Conservation (phyloP, 805 yeast genomes). For the Starmerella vitae region DNA sequence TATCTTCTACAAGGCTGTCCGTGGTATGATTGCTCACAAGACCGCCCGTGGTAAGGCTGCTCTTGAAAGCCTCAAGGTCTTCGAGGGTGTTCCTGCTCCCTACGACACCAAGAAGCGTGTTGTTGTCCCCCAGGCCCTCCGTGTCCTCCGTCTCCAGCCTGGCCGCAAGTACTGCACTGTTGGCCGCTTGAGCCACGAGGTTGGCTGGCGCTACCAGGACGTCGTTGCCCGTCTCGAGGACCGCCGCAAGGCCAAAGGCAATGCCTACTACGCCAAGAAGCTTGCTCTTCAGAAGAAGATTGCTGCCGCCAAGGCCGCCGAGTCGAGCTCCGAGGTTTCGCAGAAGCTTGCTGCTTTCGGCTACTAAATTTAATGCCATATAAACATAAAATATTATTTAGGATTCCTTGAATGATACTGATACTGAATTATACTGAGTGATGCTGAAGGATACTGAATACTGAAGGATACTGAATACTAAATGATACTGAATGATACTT, state of each 20-base stretch:
- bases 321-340: conserved; percentile 82
- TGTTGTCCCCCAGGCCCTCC: conserved; percentile 98
- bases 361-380: conserved; percentile 52
- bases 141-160: conserved; percentile 97
- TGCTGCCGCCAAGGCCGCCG: conserved; percentile 70
- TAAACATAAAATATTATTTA: conserved; percentile 19
- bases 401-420: conserved; percentile 4
- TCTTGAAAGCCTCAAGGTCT: conserved; percentile 96
- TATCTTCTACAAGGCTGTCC: conserved; percentile 97
- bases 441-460: neutral
- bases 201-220: conserved; percentile 99
- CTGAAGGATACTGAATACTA: too few relatives aligned
- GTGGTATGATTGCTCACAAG: conserved; percentile 99
- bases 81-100: conserved; percentile 99
- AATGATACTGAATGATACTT: too few relatives aligned
- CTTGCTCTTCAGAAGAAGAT: conserved; percentile 88
- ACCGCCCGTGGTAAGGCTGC: conserved; percentile 99
- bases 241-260: conserved; percentile 97
- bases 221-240: conserved; percentile 96
- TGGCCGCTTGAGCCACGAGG: conserved; percentile 89
- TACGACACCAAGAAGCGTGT: conserved; percentile 99
- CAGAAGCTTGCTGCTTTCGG: conserved; percentile 93
- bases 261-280: conserved; percentile 99
- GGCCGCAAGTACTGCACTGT: conserved; percentile 99
- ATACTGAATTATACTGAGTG: neutral